Evolutionary conservation across 2,329 filamentous ascomycete genomes (phyloP), one percentile per base, ranked within the genome.

Genomic region (Diaporthe ampelina): DNA sequence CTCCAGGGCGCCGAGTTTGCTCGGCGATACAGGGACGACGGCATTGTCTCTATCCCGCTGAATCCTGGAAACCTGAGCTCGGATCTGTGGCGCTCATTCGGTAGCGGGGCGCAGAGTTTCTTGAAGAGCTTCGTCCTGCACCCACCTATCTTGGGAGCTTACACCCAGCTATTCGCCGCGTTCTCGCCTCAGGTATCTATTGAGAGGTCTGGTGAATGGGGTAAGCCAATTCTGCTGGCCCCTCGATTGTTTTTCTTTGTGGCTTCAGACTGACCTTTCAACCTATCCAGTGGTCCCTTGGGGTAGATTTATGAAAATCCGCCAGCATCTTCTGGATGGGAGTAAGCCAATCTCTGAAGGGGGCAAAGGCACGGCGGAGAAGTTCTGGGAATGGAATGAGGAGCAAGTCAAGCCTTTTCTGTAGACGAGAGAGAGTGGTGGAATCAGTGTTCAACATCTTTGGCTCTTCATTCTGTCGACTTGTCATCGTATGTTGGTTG

Each of bases 321-420:
- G 81, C 0, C 73, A 77, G 4, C 81, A 82, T 6, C 74, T 86
- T 48, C 72, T 77, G 0, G 73, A 76, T 2, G 80, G 79, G 1
- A 78, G 77, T n/a, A 80, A 82, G 74, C 72, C 79, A 2, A 78
- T 80, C 67, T 77, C 78, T 1, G 84, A 86, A 58, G 84, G 84
- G 1, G 85, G 85, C 2, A 82, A 78, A 6, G 84, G 83, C 1
- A 78, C 78, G 24, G 82, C 79, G 0, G 77, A 80, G 68, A 79
- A 80, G 61, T 86, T 86, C 63, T 86, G 84, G 84, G 77, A 82
- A 5, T 87, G 85, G 85, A 82, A 80, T 0, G 81, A 85, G 72
- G 80, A 81, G 21, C 84, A 86, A 50, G 77, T 85, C 24, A 79
- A 81, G 45, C 63, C 63, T 26, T 68, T 54, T 35, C 13, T 68